Percentiles rank a stretch among this genome's conserved stretches.
Conservation (phyloP, 1,139 yeast genomes). For the Pichia inconspicua region DNA sequence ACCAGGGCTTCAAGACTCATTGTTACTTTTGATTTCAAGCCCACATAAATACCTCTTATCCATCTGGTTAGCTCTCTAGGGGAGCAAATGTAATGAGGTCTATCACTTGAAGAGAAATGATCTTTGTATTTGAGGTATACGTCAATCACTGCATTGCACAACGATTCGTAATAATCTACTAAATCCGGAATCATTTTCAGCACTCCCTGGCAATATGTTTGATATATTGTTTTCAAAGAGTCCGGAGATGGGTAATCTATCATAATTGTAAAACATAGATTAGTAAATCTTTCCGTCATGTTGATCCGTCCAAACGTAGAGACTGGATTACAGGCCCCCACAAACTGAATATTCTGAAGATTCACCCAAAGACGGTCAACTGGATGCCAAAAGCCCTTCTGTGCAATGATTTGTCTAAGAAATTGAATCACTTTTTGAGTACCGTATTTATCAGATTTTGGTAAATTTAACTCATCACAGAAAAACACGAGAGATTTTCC, state of each 20-base stretch:
- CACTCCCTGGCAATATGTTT: constrained; percentile 48
- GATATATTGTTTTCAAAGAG: constrained; percentile 64
- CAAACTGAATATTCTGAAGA: constrained; percentile 64
- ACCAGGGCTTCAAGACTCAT: constrained; percentile 33
- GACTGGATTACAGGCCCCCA: constrained; percentile 94
- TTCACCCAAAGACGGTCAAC: constrained; percentile 58
- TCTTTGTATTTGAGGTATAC: constrained; percentile 44
- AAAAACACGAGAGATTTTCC: constrained; percentile 78
- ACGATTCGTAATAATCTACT: constrained; percentile 41
- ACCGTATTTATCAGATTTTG: constrained; percentile 65
- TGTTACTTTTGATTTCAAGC: constrained; percentile 32
- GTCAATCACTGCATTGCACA: constrained; percentile 63
- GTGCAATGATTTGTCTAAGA: constrained; percentile 67
- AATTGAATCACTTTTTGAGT: constrained; percentile 71
- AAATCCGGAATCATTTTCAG: constrained; percentile 58
- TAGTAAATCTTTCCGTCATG: constrained; percentile 55
- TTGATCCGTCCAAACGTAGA: constrained; percentile 66
- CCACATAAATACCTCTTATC: constrained; percentile 68
- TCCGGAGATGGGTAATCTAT: constrained; percentile 72
- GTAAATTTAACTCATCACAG: constrained; percentile 89
- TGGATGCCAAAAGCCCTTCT: constrained; percentile 70
- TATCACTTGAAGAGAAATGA: constrained; percentile 32
- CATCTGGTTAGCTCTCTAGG: constrained; percentile 92
- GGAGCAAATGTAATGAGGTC: constrained; percentile 65
- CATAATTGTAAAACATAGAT: constrained; percentile 61